Evolutionary conservation across 768 basidiomycete genomes (phyloP), one percentile per base, ranked within the genome.

Genomic region (Porpolomopsis calyptriformis): DNA sequence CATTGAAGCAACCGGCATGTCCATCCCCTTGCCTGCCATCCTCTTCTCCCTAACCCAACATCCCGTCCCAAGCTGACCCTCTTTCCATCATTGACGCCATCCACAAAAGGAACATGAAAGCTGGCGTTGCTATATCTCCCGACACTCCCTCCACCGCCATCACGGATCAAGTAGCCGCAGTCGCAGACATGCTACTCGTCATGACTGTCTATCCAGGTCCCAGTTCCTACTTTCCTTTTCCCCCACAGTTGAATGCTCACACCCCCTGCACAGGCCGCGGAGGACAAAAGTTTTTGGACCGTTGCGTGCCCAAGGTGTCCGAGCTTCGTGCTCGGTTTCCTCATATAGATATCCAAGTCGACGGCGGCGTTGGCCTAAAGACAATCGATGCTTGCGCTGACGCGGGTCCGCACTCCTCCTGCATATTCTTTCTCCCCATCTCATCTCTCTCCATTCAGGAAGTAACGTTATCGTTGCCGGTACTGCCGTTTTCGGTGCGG

Each of bases 401-500:
- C 47, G 96, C 94, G 31, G 93, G 92, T 85, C 55, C 41, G 64
- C 53, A 39, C 11, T 4, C 35, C 42, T 41, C 42, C 25, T 46
- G 22, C 9, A 14, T 12, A 8, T 35, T 31, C 26, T 29, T 4
- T 22, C 22, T 26, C 24, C 41, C 11, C 8, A 33, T n/a, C 7
- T n/a, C 20, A 29, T 20, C 45, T 22, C 18, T 8, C 37, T 35
- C 20, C 29, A 12, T 18, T 16, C 44, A 93, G 94, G 94, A 18
- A 92, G 91, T 65, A 99, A 99, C 57, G 92, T 99, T 53, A 90
- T 98, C 44, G 96, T 99, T 23, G 93, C 96, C 10, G 96, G 96
- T 10, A 97, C 93, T 5, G 92, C 94, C 4, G 85, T 99, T 50
- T 98, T 98, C 58, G 77, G 75, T 34, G 82, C 91, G 2, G 57